Conservation (phyloP, 2,329 filamentous ascomycete species). For the Aspergillus quadricinctus region DNA sequence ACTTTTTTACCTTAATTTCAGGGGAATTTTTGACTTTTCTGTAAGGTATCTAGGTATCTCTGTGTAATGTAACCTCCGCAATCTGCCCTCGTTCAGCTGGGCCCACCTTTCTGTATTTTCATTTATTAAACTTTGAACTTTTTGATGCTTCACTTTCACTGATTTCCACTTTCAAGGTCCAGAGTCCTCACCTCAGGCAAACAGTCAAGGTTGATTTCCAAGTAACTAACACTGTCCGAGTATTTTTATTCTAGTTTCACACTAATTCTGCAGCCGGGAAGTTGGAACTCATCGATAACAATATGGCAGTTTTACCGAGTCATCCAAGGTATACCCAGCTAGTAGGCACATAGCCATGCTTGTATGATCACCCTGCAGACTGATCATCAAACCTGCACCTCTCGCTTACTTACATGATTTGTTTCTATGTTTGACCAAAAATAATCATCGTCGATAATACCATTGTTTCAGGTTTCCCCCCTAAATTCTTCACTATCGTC, state of each 20-base stretch:
- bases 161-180: background rate
- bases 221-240: background rate
- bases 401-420: conserved; percentile 3
- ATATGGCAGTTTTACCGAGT: background rate
- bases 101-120: background rate
- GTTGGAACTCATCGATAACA: background rate
- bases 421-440: conserved; percentile 1
- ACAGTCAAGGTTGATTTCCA: background rate
- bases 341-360: conserved; percentile 12
- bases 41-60: background rate
- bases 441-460: background rate
- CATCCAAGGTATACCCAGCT: background rate
- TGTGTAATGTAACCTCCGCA: background rate
- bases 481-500: background rate
- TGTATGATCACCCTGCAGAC: conserved; percentile 17
- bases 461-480: conserved; percentile 1
- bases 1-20: background rate
- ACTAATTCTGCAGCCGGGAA: background rate
- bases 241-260: background rate
- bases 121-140: background rate
- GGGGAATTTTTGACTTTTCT: background rate
- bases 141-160: background rate
- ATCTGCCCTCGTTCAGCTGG: background rate
- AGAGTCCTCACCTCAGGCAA: too few relatives aligned
- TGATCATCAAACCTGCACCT: conserved; percentile 6